A percentile compares a stretch with the other conserved stretches of the same genome.
phyloP scores from a whole-genome alignment of 2,329 filamentous ascomycete genomes.

The Pseudogymnoascus sp. region DNA sequence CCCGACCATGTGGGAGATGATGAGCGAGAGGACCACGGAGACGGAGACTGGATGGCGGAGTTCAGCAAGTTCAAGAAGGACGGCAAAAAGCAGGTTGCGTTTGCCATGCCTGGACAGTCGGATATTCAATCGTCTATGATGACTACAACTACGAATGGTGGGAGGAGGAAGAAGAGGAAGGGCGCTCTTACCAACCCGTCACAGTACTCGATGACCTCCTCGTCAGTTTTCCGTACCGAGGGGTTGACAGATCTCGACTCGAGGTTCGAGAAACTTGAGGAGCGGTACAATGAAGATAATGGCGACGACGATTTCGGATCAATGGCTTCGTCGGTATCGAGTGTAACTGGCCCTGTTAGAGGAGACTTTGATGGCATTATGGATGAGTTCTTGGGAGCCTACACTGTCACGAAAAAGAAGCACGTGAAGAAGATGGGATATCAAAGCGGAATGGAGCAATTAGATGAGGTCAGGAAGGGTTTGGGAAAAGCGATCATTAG shows the following conservation, averaged over 20 bases:
- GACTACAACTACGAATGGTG: slow-evolving; percentile 70
- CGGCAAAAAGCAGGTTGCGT: slow-evolving; percentile 42
- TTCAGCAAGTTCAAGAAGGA: slow-evolving; percentile 94
- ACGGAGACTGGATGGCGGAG: slow-evolving; percentile 82
- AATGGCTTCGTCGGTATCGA: slow-evolving; percentile 58
- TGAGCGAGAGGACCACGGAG: slow-evolving; percentile 51
- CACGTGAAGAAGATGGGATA: slow-evolving; percentile 72
- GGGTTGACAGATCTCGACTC: slow-evolving; percentile 78
- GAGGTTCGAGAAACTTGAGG: slow-evolving; percentile 85
- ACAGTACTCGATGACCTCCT: slow-evolving; percentile 86
- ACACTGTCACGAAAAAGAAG: slow-evolving; percentile 64
- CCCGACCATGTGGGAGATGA: slow-evolving; percentile 41
- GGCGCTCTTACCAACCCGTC: slow-evolving; percentile 84
- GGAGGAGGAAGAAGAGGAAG: slow-evolving; percentile 87
- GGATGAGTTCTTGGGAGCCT: slow-evolving; percentile 80
- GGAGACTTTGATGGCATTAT: slow-evolving; percentile 82
- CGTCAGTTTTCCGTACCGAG: slow-evolving; percentile 78
- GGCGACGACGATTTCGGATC: slow-evolving; percentile 55
- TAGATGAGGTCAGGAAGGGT: slow-evolving; percentile 79
- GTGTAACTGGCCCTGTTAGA: slow-evolving; percentile 59
- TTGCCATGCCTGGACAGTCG: slow-evolving; percentile 42
- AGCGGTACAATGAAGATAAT: slow-evolving; percentile 61
- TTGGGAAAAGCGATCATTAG: slow-evolving; percentile 66
- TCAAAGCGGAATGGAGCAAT: slow-evolving; percentile 73
- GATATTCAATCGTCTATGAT: slow-evolving; percentile 63